Base-by-base conservation (phyloP, 495 filamentous ascomycete genomes). In the Penicillium verhagenii region DNA sequence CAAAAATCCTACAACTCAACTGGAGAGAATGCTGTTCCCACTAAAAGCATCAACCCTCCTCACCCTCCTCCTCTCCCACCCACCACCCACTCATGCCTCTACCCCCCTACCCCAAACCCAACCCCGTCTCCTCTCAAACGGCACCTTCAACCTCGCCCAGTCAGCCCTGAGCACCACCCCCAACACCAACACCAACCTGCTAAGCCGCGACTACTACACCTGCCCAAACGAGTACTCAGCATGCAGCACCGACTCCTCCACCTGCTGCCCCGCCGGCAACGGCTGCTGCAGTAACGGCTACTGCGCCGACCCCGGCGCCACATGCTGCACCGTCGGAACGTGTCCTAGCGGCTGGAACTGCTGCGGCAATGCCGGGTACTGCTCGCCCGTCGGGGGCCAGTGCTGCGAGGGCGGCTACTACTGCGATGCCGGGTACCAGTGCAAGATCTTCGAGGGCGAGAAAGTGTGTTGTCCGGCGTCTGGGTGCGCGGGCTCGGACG, bases 351-450 rank as follows among this genome's bases (percentile, higher is more conserved):
- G 60, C 3, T 66, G 44, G 24, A 54, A 63, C 18, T 66, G 63
- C 43, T 66, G 63, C 6, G 63, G 60, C 6, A 44, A 45, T 6
- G 13, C 31, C 2, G 57, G 54, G 2, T 55, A 50, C 37, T 58
- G 63, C 47, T 58, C 60, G 4, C 63, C 63, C 2, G 28, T 18
- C 0, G 57, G 28, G 5, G 63, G 57, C 0, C 54, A 66, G 21
- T 66, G 63, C 29, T 66, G 63, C 23, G 37, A 35, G 13, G 60
- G 38, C 1, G 63, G 63, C 0, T 60, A 48, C 20, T 66, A 66
- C n/a, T 66, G 63, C 25, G 43, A 8, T 2, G 48, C 48, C 6
- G 63, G 63, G 21, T 55, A 58, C 33, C 44, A 47, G 16, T 66
- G 63, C 50, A 52, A 57, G 19, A 49, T 55, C 4, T 56, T 19